A percentile compares a stretch with the other conserved stretches of the same genome.
Conservation (phyloP, 768 basidiomycete genomes). For the Plicaturopsis crispa region DNA sequence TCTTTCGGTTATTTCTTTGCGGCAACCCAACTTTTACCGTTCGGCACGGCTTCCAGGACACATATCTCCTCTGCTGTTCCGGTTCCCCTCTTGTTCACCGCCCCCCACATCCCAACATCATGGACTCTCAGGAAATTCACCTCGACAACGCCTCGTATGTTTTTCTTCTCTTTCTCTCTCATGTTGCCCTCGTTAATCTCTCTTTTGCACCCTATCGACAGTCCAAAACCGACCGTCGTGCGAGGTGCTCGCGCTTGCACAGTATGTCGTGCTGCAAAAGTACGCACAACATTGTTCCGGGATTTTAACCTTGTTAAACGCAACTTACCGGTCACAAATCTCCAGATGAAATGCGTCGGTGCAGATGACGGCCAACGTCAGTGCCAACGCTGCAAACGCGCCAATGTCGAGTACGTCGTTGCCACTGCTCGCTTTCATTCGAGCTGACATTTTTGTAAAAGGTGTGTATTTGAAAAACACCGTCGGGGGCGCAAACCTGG, state of each 20-base stretch:
- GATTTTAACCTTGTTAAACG: constrained; percentile 4
- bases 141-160: too few relatives aligned
- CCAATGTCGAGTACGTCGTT: constrained; percentile 59
- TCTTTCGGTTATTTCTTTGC: too few relatives aligned
- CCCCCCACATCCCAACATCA: too few relatives aligned
- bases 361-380: constrained; percentile 77
- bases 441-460: constrained; percentile 20
- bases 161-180: too few relatives aligned
- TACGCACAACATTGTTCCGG: constrained; percentile 17
- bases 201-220: constrained; percentile 12
- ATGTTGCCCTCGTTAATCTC: background rate
- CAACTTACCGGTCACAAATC: constrained; percentile 10
- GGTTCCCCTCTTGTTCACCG: too few relatives aligned
- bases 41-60: too few relatives aligned
- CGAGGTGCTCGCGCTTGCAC: constrained; percentile 65
- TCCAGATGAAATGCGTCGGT: constrained; percentile 86
- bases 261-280: constrained; percentile 82
- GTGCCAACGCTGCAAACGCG: constrained; percentile 80
- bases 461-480: constrained; percentile 85
- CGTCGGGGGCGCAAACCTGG: constrained; percentile 83
- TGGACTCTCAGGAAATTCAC: too few relatives aligned
- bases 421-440: constrained; percentile 9
- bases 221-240: constrained; percentile 35
- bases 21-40: too few relatives aligned
- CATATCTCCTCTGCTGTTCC: too few relatives aligned